Conservation (phyloP, 495 filamentous ascomycete species). For the Tuber microsphaerosporum region DNA sequence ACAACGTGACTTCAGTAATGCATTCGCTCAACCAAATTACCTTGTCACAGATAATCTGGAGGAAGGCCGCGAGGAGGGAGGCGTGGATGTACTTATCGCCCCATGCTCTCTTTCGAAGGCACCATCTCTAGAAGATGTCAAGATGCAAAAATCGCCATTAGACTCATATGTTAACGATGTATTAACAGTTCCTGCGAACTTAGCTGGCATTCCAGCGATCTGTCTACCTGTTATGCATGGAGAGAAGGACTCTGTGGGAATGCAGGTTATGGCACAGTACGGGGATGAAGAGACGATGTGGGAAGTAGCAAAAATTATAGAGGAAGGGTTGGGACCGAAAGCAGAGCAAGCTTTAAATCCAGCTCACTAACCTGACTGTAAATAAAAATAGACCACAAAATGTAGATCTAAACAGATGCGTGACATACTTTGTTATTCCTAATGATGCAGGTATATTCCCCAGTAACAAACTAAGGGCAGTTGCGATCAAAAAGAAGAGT, state of each 20-base stretch:
- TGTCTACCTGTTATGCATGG: slow-evolving; percentile 62
- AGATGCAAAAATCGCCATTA: slow-evolving; percentile 44
- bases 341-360: not conserved
- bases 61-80: slow-evolving; percentile 47
- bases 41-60: slow-evolving; percentile 48
- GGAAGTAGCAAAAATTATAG: slow-evolving; percentile 49
- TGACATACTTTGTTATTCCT: not conserved
- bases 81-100: slow-evolving; percentile 79
- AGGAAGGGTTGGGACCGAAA: slow-evolving; percentile 17
- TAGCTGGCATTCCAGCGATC: slow-evolving; percentile 84
- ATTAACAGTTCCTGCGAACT: slow-evolving; percentile 86
- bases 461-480: not conserved
- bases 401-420: not conserved
- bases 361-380: not conserved
- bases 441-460: not conserved
- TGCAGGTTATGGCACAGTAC: slow-evolving; percentile 88
- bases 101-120: slow-evolving; percentile 77
- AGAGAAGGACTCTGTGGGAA: slow-evolving; percentile 52
- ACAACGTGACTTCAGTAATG: slow-evolving; percentile 71
- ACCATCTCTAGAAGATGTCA: slow-evolving; percentile 55
- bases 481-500: not conserved
- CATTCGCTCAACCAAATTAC: slow-evolving; percentile 63
- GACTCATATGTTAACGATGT: slow-evolving; percentile 84
- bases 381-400: not conserved
- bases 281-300: slow-evolving; percentile 70